phyloP scores from a whole-genome alignment of 225 moss, liverwort and hornwort species.

The Sphagnum contortum region DNA sequence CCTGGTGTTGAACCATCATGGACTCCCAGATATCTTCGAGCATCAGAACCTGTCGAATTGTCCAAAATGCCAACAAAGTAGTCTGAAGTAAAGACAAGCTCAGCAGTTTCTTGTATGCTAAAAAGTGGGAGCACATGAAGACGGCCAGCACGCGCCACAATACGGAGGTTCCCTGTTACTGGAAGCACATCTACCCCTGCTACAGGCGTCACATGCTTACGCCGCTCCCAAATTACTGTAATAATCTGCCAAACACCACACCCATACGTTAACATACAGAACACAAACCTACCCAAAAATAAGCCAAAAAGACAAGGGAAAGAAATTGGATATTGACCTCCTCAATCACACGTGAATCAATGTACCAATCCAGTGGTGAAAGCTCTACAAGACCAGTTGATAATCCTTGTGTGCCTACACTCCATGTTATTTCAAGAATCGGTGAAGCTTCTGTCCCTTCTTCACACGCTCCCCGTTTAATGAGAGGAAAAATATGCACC shows the following conservation, averaged over 20 bases:
- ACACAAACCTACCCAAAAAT: conserved; percentile 2
- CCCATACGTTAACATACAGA: not conserved
- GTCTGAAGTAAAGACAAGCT: conserved; percentile 4
- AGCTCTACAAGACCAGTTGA: conserved; percentile 6
- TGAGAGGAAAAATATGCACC: conserved; percentile 5
- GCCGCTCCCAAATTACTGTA: conserved; percentile 9
- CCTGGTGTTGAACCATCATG: conserved; percentile 12
- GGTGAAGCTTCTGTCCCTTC: not conserved
- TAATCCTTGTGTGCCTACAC: conserved; percentile 6
- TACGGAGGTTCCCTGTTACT: conserved; percentile 4
- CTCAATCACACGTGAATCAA: conserved; percentile 11
- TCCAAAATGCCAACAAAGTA: conserved; percentile 10
- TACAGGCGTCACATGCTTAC: conserved; percentile 6
- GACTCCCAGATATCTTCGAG: conserved; percentile 9
- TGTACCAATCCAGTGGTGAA: conserved; percentile 9
- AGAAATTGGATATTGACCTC: conserved; percentile 1
- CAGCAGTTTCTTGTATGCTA: not conserved
- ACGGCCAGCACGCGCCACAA: conserved; percentile 9
- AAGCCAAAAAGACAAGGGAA: not conserved
- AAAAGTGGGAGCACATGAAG: conserved; percentile 7
- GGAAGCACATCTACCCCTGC: conserved; percentile 12
- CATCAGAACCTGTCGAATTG: conserved; percentile 5
- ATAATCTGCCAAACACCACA: conserved; percentile 5
- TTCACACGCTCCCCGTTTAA: not conserved
- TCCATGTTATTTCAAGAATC: conserved; percentile 6